A percentile compares a stretch with the other conserved stretches of the same genome.
phyloP scores from a whole-genome alignment of 345 rosid species.

The Lumnitzera littorea region DNA sequence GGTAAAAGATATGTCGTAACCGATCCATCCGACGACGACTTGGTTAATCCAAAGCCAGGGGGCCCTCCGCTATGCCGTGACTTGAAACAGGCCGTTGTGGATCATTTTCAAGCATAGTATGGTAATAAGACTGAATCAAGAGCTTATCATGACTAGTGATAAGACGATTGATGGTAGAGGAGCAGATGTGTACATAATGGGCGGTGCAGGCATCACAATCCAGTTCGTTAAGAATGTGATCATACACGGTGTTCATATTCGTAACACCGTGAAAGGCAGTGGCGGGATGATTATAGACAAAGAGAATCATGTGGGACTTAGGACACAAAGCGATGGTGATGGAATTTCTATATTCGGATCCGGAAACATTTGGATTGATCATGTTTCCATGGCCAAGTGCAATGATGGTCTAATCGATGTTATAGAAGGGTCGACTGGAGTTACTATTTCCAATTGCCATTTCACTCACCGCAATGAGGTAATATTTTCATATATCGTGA shows the following conservation, averaged over 20 bases:
- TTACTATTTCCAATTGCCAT: slow-evolving; percentile 76
- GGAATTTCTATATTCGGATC: slow-evolving; percentile 66
- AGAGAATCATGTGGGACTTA: slow-evolving; percentile 38
- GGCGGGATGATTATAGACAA: slow-evolving; percentile 75
- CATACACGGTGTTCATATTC: slow-evolving; percentile 62
- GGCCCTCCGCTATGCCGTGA: slow-evolving; percentile 36
- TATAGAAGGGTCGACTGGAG: slow-evolving; percentile 56
- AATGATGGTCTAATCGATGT: slow-evolving; percentile 68
- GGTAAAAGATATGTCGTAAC: slow-evolving; percentile 59
- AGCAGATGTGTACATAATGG: slow-evolving; percentile 41
- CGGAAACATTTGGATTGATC: slow-evolving; percentile 68
- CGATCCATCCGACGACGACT: slow-evolving; percentile 42
- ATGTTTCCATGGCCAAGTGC: slow-evolving; percentile 57
- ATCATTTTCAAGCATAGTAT: slow-evolving; percentile 45
- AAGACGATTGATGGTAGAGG: slow-evolving; percentile 82
- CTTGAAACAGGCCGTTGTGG: slow-evolving; percentile 39
- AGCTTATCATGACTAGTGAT: slow-evolving; percentile 49
- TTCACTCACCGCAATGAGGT: slow-evolving; percentile 79
- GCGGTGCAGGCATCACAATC: slow-evolving; percentile 62
- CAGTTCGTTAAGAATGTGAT: slow-evolving; percentile 53
- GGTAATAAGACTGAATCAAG: slow-evolving; percentile 53
- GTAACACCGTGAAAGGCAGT: slow-evolving; percentile 26
- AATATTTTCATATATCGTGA: not conserved
- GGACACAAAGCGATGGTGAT: slow-evolving; percentile 69
- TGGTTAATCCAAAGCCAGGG: slow-evolving; percentile 17